Base-by-base conservation (phyloP, 2,329 filamentous ascomycete genomes). In the Penicillium sclerotiorum region DNA sequence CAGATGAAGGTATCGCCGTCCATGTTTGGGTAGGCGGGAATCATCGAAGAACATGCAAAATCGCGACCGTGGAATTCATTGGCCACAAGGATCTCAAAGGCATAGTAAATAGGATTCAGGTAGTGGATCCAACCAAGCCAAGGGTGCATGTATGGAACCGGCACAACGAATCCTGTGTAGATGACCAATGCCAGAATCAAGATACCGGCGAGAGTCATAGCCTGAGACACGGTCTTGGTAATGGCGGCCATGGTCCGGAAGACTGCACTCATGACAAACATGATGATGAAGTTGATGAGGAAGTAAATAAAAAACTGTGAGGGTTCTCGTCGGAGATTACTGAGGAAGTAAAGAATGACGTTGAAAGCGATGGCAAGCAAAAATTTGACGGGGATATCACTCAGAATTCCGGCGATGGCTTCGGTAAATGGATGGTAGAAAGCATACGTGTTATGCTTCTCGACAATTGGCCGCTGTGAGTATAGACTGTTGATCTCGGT, bases 281-380 rank as follows among this genome's bases (percentile, higher is more conserved):
- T 48, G 15, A 66, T 54, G 11, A 65, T 41, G 17, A 61, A 58
- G 1, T 32, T 49, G 20, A 53, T 15, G 8, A 65, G 77, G 47
- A 91, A 72, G 79, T 89, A 95, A 75, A 91, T 88, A 79, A 96
- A 96, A 78, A 94, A 96, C 1, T 85, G 73, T 1, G 85, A 87
- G 0, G 89, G 76, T 56, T 87, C 84, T 44, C 89, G 80, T 43
- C 87, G 82, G 21, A 96, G 76, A 52, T 90, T 88, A 1, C 87
- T 86, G 82, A 96, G 85, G 72, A 96, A 95, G 74, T 96, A 96
- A 2, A 96, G 71, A 3, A 84, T 79, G 21, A 91, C 48, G 65
- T 95, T 93, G 78, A 95, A 95, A 3, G 82, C 71, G 52, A 94
- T 59, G 90, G 90, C 18, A 71, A 39, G n/a, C 17, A 23, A 21